Conservation (phyloP, 2,329 filamentous ascomycete species). For the Fusarium beomiforme region DNA sequence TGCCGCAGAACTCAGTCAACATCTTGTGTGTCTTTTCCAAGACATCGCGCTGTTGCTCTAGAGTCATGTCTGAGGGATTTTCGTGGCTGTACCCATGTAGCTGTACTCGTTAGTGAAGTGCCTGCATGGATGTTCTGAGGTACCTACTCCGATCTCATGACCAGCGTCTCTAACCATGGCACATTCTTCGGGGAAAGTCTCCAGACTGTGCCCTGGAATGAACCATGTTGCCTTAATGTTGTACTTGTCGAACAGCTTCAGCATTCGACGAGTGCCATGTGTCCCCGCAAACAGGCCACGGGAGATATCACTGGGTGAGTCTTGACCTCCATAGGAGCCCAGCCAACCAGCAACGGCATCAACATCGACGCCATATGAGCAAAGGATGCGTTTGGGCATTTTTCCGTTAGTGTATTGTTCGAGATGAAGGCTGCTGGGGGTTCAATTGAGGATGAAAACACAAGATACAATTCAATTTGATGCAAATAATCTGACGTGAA, state of each 20-base stretch:
- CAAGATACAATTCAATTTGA: neutral
- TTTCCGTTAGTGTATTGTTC: too few species aligned
- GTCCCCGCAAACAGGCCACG: constrained; percentile 72
- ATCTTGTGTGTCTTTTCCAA: constrained; percentile 78
- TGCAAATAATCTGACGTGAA: neutral
- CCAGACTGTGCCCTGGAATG: constrained; percentile 59
- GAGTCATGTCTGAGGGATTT: constrained; percentile 75
- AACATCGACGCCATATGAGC: constrained; percentile 73
- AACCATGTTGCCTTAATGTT: constrained; percentile 72
- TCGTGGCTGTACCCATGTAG: constrained; percentile 72
- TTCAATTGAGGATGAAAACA: neutral
- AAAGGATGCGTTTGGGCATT: constrained; percentile 9
- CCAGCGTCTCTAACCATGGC: constrained; percentile 57
- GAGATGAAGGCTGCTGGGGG: neutral
- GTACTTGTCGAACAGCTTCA: constrained; percentile 78
- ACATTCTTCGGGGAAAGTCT: constrained; percentile 60
- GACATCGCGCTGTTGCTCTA: constrained; percentile 80
- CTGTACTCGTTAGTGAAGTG: too few species aligned
- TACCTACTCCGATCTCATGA: constrained; percentile 58
- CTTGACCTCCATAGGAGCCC: constrained; percentile 78
- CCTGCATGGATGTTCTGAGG: too few species aligned
- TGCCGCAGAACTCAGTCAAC: constrained; percentile 74
- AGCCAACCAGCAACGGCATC: constrained; percentile 83
- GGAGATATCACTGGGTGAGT: constrained; percentile 63
- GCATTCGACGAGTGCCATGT: constrained; percentile 69